phyloP scores from a whole-genome alignment of 2,329 filamentous ascomycete genomes.

The Hysterium pulicare region DNA sequence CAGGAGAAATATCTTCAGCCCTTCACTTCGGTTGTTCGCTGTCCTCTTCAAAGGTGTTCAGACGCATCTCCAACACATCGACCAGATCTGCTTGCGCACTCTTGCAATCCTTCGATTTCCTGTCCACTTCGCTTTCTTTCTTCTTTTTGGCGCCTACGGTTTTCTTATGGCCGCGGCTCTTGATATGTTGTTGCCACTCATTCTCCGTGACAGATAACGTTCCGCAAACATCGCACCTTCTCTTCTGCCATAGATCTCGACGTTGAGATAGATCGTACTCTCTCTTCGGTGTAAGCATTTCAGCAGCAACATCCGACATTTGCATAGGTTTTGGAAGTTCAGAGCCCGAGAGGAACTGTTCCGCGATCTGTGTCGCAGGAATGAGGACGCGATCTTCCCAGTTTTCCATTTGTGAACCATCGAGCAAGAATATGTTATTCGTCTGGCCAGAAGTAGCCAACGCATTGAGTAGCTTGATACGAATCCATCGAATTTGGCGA shows the following conservation, averaged over 20 bases:
- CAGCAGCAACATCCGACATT: conserved; percentile 55
- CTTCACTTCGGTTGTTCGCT: background rate
- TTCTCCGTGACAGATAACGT: conserved; percentile 54
- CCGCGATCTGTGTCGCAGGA: conserved; percentile 61
- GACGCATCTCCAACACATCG: background rate
- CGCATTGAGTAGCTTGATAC: conserved; percentile 72
- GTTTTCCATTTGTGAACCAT: conserved; percentile 65
- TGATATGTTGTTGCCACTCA: conserved; percentile 57
- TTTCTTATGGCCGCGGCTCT: conserved; percentile 52
- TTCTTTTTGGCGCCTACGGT: conserved; percentile 4
- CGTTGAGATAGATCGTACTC: conserved; percentile 44
- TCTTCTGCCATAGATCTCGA: conserved; percentile 47
- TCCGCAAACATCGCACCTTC: conserved; percentile 69
- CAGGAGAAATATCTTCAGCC: too few relatives aligned
- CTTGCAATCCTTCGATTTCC: background rate
- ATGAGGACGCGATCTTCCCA: conserved; percentile 64
- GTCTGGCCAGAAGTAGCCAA: conserved; percentile 55
- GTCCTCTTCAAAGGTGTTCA: background rate
- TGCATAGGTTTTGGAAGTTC: conserved; percentile 51
- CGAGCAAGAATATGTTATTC: conserved; percentile 69
- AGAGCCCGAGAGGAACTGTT: conserved; percentile 57
- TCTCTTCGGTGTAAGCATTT: conserved; percentile 57
- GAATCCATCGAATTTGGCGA: conserved; percentile 82
- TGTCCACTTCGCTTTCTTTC: background rate
- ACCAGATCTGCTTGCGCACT: background rate